Evolutionary conservation across 139 green algal genomes (phyloP), one percentile per base, ranked within the genome.

Genomic region (Chlorokybus atmophyticus): DNA sequence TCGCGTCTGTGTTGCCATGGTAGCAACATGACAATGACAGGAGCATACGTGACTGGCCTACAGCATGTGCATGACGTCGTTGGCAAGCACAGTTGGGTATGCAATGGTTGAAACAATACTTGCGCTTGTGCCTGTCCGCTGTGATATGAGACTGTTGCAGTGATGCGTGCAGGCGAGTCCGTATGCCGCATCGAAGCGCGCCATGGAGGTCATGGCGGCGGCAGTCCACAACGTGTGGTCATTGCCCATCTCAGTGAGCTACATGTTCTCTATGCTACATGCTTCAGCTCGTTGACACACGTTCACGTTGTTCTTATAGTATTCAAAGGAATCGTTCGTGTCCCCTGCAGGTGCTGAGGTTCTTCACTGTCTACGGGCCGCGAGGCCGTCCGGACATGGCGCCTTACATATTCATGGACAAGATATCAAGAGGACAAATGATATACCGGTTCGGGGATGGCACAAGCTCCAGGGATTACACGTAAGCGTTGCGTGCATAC

Each of bases 301-400:
- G n/a, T n/a, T n/a, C n/a, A n/a, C n/a, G n/a, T n/a, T n/a, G n/a
- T n/a, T n/a, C n/a, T n/a, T n/a, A n/a, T n/a, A n/a, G n/a, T n/a
- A n/a, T n/a, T n/a, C n/a, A n/a, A n/a, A n/a, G n/a, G n/a, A n/a
- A n/a, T n/a, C n/a, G n/a, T n/a, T n/a, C n/a, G n/a, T n/a, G n/a
- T n/a, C n/a, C n/a, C 49, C 21, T 32, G 4, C 10, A 10, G 10
- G 47, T 42, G 24, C 28, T 56, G 14, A 25, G 57, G 7, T 65
- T 65, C 48, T 65, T 65, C 48, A 65, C 57, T 8, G 57, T 65
- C 31, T 65, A 65, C 48, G 57, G 57, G 6, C 57, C 57, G 8
- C 50, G 42, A 21, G 53, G 53, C 35, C 35, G 53, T 5, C 53
- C 30, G 30, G 53, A 60, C 29, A 60, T 60, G 53, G 53, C 53